Conservation (phyloP, 2,329 filamentous ascomycete species). For the Claviceps citrina region DNA sequence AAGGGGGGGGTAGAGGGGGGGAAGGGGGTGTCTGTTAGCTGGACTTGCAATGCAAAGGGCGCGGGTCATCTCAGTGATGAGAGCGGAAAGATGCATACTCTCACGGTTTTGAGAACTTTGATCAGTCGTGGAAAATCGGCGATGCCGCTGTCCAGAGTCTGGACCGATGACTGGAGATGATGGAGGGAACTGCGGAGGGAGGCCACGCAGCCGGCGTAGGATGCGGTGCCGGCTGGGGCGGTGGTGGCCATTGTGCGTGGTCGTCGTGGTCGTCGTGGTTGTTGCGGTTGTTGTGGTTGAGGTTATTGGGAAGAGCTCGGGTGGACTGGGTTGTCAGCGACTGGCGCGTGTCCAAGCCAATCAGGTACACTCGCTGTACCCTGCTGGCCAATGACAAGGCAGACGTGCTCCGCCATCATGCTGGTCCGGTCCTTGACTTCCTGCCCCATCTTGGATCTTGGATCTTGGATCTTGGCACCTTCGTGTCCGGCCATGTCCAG, state of each 20-base stretch:
- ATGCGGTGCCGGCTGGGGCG: constrained; percentile 15
- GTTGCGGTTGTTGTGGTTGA: too few species aligned
- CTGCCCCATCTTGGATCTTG: too few species aligned
- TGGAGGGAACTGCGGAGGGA: constrained; percentile 44
- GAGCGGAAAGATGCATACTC: constrained; percentile 25
- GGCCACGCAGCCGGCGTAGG: constrained; percentile 43
- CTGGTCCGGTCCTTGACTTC: too few species aligned
- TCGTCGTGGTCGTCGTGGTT: too few species aligned
- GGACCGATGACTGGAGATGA: constrained; percentile 44
- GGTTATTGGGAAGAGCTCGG: too few species aligned
- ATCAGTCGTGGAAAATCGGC: constrained; percentile 41
- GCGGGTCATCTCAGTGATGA: neutral
- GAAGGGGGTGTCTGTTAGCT: neutral
- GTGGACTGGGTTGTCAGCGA: too few species aligned
- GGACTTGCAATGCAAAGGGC: neutral
- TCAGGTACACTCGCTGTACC: too few species aligned
- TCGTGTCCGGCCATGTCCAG: constrained; percentile 1
- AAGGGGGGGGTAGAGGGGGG: too few species aligned
- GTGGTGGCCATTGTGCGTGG: constrained; percentile 12
- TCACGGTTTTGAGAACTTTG: constrained; percentile 40
- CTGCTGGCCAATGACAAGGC: too few species aligned
- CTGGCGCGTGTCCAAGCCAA: too few species aligned
- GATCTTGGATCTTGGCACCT: too few species aligned
- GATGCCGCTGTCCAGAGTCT: constrained; percentile 39
- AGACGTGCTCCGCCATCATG: too few species aligned